Base-by-base conservation (phyloP, 1,284 basidiomycete genomes). In the Cronartium ribicola region DNA sequence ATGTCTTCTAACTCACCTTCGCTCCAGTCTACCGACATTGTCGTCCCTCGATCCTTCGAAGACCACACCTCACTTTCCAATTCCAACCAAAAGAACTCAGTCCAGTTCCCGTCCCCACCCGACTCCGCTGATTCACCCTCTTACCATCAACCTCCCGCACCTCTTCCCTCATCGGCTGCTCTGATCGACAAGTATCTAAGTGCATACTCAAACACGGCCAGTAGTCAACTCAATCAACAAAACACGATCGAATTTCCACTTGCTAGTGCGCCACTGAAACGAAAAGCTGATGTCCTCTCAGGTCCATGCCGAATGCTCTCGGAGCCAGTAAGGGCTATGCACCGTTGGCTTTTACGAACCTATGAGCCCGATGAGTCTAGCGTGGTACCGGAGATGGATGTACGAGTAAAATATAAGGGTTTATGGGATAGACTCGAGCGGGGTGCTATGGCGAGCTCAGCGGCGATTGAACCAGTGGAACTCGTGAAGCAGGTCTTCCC, bases 71-170 rank as follows among this genome's bases (percentile, higher is more conserved):
- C 10, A 3, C n/a, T n/a, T n/a, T 11, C 10, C 44, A 11, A 48
- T n/a, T n/a, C 10, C 44, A 48, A 48, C 44, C 44, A 51, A 51
- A 51, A 8, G 48, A 51, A 51, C 22, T 51, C 48, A 51, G 48
- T 51, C 22, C 48, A 51, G 22, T 51, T 51, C 22, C 48, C 48
- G 22, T 17, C 48, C 4, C 48, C 48, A 51, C 48, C 48, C 22
- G 48, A 51, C 22, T 51, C 48, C 17, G 48, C 48, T 17, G 22
- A 17, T 20, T 51, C 48, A 8, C 22, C 22, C 4, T 5, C 5
- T 13, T 51, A 51, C 22, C 13, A 8, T 51, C 48, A 51, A 51
- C 13, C 48, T 13, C 17, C 48, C 22, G 17, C 48, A 51, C 17
- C 5, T 13, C 11, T 20, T 17, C 5, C 48, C 10, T 51, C 48